phyloP scores from a whole-genome alignment of 2,329 filamentous ascomycete species.

The Aspergillus brasiliensis region DNA sequence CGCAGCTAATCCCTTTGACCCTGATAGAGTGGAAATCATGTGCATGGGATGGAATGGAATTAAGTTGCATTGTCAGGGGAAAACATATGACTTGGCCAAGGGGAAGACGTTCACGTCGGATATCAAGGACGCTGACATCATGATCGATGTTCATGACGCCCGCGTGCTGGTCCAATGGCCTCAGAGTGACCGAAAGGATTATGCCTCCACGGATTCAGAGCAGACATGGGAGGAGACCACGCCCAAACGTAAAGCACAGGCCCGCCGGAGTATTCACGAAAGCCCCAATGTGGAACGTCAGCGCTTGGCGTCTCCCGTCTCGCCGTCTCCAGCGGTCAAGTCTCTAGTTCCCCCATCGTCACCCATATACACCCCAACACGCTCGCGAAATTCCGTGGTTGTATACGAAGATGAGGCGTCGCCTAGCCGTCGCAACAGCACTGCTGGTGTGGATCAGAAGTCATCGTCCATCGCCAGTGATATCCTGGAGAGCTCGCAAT shows the following conservation, averaged over 20 bases:
- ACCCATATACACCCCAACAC: constrained; percentile 47
- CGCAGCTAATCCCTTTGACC: constrained; percentile 66
- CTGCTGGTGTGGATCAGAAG: constrained; percentile 31
- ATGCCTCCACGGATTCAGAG: constrained; percentile 60
- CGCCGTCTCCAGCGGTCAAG: constrained; percentile 63
- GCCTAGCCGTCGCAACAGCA: constrained; percentile 52
- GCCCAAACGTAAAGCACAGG: constrained; percentile 37
- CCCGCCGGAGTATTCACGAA: constrained; percentile 34
- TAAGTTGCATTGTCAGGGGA: constrained; percentile 87
- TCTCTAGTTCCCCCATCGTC: constrained; percentile 46
- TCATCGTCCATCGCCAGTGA: constrained; percentile 30
- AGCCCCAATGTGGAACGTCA: constrained; percentile 60
- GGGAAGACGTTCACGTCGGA: constrained; percentile 89
- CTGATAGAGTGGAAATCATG: constrained; percentile 80
- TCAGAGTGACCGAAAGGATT: constrained; percentile 54
- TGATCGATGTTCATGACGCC: constrained; percentile 92
- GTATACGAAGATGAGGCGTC: constrained; percentile 73
- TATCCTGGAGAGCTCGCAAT: constrained; percentile 36
- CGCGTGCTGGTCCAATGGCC: constrained; percentile 91
- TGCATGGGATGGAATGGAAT: constrained; percentile 96
- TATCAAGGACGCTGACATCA: constrained; percentile 83
- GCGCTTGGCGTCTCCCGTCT: constrained; percentile 73
- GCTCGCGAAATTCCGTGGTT: constrained; percentile 49
- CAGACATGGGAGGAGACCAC: constrained; percentile 68
- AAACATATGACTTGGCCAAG: constrained; percentile 82